phyloP scores from a whole-genome alignment of 169 alveolate species.

The Theileria parva region DNA sequence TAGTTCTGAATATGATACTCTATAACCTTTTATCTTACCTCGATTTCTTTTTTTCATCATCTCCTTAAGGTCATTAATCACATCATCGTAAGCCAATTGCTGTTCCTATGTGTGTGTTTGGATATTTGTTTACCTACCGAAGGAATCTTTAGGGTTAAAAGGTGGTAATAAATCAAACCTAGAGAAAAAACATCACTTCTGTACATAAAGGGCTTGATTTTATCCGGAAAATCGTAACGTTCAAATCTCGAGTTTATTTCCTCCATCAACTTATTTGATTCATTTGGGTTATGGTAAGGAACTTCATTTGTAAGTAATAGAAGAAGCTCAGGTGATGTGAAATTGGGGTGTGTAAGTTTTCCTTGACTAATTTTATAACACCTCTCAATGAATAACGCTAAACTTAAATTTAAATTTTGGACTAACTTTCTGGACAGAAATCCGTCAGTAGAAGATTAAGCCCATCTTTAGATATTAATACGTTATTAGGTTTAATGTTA shows the following conservation, averaged over 20 bases:
- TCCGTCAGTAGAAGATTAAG: conserved; percentile 15
- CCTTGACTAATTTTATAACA: conserved; percentile 19
- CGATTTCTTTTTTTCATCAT: conserved; percentile 5
- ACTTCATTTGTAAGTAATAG: conserved; percentile 10
- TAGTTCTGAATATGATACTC: background rate
- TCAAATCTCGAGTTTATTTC: background rate
- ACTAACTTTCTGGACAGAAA: conserved; percentile 28
- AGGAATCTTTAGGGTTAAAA: conserved; percentile 23
- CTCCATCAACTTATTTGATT: conserved; percentile 1
- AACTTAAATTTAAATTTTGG: background rate
- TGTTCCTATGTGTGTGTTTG: conserved; percentile 2
- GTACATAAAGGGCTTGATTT: conserved; percentile 15
- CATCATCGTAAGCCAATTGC: conserved; percentile 12
- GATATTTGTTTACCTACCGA: background rate
- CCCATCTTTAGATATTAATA: conserved; percentile 25
- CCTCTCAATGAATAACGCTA: conserved; percentile 28
- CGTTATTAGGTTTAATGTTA: conserved; percentile 22
- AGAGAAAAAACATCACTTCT: conserved; percentile 22
- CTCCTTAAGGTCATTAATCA: conserved; percentile 11
- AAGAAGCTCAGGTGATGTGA: conserved; percentile 23
- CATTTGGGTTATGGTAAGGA: conserved; percentile 1
- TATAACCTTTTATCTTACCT: background rate
- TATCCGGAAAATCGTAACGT: conserved; percentile 12
- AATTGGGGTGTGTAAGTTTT: background rate
- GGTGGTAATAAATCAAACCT: conserved; percentile 22